A percentile compares a stretch with the other conserved stretches of the same genome.
Conservation (phyloP, 805 yeast genomes). For the Candida alai region DNA sequence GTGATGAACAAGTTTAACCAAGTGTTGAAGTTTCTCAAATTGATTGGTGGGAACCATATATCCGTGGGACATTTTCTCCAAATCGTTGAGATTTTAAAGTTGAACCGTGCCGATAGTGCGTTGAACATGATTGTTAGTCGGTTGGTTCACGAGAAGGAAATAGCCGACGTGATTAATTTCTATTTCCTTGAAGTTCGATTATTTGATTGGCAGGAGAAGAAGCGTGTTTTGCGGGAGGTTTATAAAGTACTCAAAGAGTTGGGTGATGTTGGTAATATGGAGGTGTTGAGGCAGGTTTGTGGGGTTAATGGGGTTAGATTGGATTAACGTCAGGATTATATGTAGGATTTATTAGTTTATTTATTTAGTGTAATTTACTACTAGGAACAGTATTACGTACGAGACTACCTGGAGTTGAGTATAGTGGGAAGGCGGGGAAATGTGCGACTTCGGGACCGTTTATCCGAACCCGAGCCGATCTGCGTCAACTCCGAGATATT, state of each 20-base stretch:
- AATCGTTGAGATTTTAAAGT: conserved; percentile 19
- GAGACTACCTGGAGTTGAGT: too few species aligned
- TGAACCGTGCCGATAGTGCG: too few species aligned
- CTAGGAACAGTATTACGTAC: background rate
- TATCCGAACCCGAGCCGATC: too few species aligned
- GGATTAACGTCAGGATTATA: conserved; percentile 1
- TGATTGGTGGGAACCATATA: conserved; percentile 16
- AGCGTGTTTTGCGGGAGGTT: conserved; percentile 19
- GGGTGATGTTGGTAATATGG: conserved; percentile 14
- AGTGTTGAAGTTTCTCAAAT: conserved; percentile 22
- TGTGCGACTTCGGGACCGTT: too few species aligned
- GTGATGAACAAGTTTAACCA: conserved; percentile 18
- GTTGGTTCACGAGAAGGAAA: conserved; percentile 15
- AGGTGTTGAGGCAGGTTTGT: conserved; percentile 6
- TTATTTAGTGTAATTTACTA: conserved; percentile 1
- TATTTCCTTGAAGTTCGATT: conserved; percentile 28
- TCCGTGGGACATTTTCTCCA: conserved; percentile 20
- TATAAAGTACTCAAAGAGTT: conserved; percentile 19
- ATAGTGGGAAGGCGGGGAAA: too few species aligned
- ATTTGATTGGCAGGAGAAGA: conserved; percentile 15
- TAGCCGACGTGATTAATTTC: conserved; percentile 23
- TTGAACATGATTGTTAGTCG: conserved; percentile 28
- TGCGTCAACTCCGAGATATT: too few species aligned
- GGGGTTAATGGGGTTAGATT: conserved; percentile 2
- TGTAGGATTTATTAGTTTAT: conserved; percentile 3